Evolutionary conservation across 2,329 filamentous ascomycete species (phyloP), one percentile per base, ranked within the genome.

Genomic region (Ploettnerulaceae sp.): DNA sequence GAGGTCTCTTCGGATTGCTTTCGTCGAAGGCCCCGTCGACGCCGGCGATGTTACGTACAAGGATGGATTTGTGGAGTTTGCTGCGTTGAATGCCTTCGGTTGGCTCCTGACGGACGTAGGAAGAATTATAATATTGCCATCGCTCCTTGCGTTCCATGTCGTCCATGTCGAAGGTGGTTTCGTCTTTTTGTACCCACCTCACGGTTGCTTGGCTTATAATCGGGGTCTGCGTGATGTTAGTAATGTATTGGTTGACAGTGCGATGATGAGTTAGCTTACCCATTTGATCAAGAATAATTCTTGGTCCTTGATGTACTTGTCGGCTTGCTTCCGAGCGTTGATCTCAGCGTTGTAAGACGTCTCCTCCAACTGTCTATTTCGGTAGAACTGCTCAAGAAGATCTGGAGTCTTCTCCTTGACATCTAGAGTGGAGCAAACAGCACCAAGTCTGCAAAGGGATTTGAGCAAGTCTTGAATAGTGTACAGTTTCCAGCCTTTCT

Each of bases 51-150:
- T 86, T 90, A 48, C 86, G 82, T 40, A 79, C 76, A 12, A 91
- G 72, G 48, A 89, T 79, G 4, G 81, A 76, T 67, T 81, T 84
- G 52, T 77, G 79, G 59, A 89, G 74, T 37, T 77, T 78, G 5
- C 75, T 74, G 39, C 82, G 73, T 5, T 76, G 71, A 2, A 93
- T 76, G 11, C 86, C 86, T 66, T 93, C 87, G 0, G 93, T 98
- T 2, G 88, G 86, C 61, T 95, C 89, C 18, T 90, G 78, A 53
- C 89, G 87, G 56, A 89, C 86, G 66, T 86, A 97, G 0, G 90
- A 89, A 14, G 91, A 90, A 47, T 95, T 88, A 64, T 98, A 98
- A 69, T 94, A 95, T 59, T 91, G 87, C 93, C 93, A 98, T 29
- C 81, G 76, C 52, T 89, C 82, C 47, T 84, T 83, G 40, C 82